These are phyloP conservation scores for Galerina marginata DNA, from an alignment of 768 basidiomycete species.

Conservation along the genomic window DNA sequence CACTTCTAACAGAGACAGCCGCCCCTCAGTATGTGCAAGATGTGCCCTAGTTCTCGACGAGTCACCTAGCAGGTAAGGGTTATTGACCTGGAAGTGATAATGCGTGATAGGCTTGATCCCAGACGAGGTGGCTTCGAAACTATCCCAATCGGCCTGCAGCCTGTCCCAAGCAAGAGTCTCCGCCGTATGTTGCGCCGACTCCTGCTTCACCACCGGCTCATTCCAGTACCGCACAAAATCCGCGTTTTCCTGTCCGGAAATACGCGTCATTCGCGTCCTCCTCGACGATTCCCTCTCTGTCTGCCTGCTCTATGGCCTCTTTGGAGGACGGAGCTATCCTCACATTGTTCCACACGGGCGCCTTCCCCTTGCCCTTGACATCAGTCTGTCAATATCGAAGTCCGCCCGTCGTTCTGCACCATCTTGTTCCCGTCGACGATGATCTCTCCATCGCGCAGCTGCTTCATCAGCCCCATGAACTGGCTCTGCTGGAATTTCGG, in stretches of 20 bases:
- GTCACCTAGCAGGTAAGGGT: constrained; percentile 77
- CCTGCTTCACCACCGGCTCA: constrained; percentile 35
- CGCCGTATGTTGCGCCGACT: constrained; percentile 21
- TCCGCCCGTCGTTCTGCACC: constrained; percentile 56
- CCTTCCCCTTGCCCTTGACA: constrained; percentile 75
- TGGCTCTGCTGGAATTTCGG: constrained; percentile 86
- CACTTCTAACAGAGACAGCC: constrained; percentile 49
- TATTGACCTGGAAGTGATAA: constrained; percentile 79
- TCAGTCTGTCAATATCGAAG: constrained; percentile 36
- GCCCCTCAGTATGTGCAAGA: constrained; percentile 38
- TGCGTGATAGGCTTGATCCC: constrained; percentile 61
- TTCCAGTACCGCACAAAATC: constrained; percentile 71
- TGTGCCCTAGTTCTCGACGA: constrained; percentile 58
- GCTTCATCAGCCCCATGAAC: constrained; percentile 86
- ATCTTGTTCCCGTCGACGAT: constrained; percentile 81
- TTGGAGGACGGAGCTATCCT: constrained; percentile 6
- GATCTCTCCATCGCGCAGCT: constrained; percentile 79
- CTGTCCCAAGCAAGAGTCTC: constrained; percentile 59
- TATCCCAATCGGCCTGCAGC: constrained; percentile 82
- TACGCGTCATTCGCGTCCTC: constrained; percentile 69
- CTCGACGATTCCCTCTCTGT: constrained; percentile 1
- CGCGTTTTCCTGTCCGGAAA: constrained; percentile 70
- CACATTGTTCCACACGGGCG: constrained; percentile 29
- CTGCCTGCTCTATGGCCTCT: constrained; percentile 8
- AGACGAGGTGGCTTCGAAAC: constrained; percentile 72